A percentile compares a stretch with the other conserved stretches of the same genome.
Conservation (phyloP, 2,329 filamentous ascomycete genomes). For the Sphaerostilbella broomeana region DNA sequence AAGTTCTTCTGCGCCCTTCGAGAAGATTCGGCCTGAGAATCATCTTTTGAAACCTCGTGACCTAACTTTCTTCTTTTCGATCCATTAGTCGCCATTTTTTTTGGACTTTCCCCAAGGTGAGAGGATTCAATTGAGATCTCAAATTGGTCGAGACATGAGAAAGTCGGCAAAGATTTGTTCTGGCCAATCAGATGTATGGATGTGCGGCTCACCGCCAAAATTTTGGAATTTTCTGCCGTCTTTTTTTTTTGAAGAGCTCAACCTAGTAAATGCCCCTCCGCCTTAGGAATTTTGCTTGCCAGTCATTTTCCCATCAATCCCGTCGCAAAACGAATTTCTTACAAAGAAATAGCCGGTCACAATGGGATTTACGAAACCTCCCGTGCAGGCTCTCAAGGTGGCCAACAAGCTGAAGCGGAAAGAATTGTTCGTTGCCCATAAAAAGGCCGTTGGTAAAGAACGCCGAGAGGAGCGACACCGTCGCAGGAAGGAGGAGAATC, state of each 20-base stretch:
- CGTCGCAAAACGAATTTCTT: slow-evolving; percentile 1
- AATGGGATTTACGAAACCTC: slow-evolving; percentile 32
- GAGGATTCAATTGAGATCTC: neutral
- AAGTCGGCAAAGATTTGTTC: slow-evolving; percentile 6
- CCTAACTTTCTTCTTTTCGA: slow-evolving; percentile 54
- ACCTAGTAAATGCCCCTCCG: slow-evolving; percentile 1
- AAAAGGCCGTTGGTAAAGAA: slow-evolving; percentile 65
- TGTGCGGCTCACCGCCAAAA: slow-evolving; percentile 30
- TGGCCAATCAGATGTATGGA: slow-evolving; percentile 4
- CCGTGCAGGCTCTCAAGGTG: slow-evolving; percentile 38
- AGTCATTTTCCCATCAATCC: slow-evolving; percentile 6
- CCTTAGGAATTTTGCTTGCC: slow-evolving; percentile 6
- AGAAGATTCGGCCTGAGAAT: slow-evolving; percentile 28
- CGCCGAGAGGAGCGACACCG: slow-evolving; percentile 71
- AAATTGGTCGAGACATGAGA: neutral
- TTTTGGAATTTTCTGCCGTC: slow-evolving; percentile 30
- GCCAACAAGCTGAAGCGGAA: slow-evolving; percentile 77
- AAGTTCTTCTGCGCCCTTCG: slow-evolving; percentile 55
- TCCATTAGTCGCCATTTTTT: slow-evolving; percentile 41
- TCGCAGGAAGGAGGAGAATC: slow-evolving; percentile 77
- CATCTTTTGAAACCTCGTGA: slow-evolving; percentile 43
- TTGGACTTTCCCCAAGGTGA: neutral
- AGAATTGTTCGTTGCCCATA: slow-evolving; percentile 71
- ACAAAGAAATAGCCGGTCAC: slow-evolving; percentile 2
- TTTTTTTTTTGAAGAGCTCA: slow-evolving; percentile 6